These are phyloP conservation scores for Neurospora sp. DNA, from an alignment of 495 filamentous ascomycete species.

Conservation along the genomic window DNA sequence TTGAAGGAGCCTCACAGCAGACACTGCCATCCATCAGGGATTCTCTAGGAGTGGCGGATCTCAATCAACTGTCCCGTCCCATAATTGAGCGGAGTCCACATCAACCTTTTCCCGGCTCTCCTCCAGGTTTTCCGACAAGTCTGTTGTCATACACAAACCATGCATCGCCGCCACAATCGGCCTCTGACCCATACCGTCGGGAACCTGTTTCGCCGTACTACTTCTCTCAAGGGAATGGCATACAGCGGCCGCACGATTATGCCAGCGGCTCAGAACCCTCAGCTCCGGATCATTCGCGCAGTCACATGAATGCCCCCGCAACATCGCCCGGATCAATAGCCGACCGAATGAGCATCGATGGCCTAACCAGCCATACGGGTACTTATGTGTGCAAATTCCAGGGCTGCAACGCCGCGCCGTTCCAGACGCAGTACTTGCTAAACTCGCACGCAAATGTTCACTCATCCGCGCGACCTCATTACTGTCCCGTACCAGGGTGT, in stretches of 20 bases:
- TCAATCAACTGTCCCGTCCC: slow-evolving; percentile 48
- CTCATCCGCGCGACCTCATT: slow-evolving; percentile 81
- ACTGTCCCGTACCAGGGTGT: slow-evolving; percentile 76
- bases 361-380: slow-evolving; percentile 28
- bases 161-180: slow-evolving; percentile 28
- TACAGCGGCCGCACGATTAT: slow-evolving; percentile 12
- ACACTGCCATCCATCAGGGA: slow-evolving; percentile 38
- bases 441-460: slow-evolving; percentile 99
- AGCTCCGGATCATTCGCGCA: slow-evolving; percentile 21
- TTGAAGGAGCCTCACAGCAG: slow-evolving; percentile 26
- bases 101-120: slow-evolving; percentile 13
- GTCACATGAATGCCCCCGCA: not conserved
- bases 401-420: slow-evolving; percentile 74
- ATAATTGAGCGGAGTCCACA: slow-evolving; percentile 21
- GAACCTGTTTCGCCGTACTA: slow-evolving; percentile 15
- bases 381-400: slow-evolving; percentile 17
- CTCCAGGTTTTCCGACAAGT: slow-evolving; percentile 11
- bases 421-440: slow-evolving; percentile 72
- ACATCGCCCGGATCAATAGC: slow-evolving; percentile 29
- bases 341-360: slow-evolving; percentile 45
- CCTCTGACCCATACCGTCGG: slow-evolving; percentile 15
- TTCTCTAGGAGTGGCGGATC: slow-evolving; percentile 22
- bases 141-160: slow-evolving; percentile 15
- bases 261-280: slow-evolving; percentile 19
- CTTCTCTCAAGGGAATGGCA: slow-evolving; percentile 9